A percentile compares a stretch with the other conserved stretches of the same genome.
Evolutionary conservation across 1,284 basidiomycete species (phyloP).

Genomic region (Puccinia coronata): DNA sequence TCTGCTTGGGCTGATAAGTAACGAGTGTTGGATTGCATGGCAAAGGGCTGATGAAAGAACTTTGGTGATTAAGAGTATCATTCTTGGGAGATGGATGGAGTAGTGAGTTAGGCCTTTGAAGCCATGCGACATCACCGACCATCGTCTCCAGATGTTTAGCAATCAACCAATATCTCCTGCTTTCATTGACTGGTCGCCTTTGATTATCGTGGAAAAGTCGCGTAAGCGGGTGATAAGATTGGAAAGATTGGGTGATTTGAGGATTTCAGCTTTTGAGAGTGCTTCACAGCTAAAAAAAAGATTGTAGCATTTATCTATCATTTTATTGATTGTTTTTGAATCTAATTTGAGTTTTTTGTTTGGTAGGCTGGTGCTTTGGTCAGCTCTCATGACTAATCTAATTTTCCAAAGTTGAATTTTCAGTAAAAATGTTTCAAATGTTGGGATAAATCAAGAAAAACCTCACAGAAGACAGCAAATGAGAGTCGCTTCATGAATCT

Average conservation of each 20-base stretch:
- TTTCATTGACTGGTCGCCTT: conserved; percentile 1
- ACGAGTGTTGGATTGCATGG: background rate
- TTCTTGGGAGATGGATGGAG: conserved; percentile 17
- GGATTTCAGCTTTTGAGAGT: background rate
- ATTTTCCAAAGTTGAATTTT: too few species aligned
- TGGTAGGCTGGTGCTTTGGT: too few species aligned
- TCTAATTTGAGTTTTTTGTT: too few species aligned
- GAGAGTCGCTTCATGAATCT: too few species aligned
- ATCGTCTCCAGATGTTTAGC: conserved; percentile 8
- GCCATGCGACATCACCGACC: conserved; percentile 10
- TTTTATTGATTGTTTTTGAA: too few species aligned
- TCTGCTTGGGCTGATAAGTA: background rate
- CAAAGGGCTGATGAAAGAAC: background rate
- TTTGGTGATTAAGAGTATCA: background rate
- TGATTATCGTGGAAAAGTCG: conserved; percentile 11
- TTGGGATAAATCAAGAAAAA: too few species aligned
- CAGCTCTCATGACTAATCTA: too few species aligned
- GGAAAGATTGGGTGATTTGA: background rate
- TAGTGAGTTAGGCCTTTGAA: background rate
- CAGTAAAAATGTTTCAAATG: too few species aligned
- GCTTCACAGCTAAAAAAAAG: background rate
- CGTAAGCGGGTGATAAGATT: background rate
- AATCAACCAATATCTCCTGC: conserved; percentile 19
- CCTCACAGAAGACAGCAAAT: too few species aligned
- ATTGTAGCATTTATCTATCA: conserved; percentile 16